A percentile compares a stretch with the other conserved stretches of the same genome.
These are phyloP conservation scores for Pseudohalonectria lignicola DNA, from an alignment of 2,329 filamentous ascomycete species.

Conservation along the genomic window DNA sequence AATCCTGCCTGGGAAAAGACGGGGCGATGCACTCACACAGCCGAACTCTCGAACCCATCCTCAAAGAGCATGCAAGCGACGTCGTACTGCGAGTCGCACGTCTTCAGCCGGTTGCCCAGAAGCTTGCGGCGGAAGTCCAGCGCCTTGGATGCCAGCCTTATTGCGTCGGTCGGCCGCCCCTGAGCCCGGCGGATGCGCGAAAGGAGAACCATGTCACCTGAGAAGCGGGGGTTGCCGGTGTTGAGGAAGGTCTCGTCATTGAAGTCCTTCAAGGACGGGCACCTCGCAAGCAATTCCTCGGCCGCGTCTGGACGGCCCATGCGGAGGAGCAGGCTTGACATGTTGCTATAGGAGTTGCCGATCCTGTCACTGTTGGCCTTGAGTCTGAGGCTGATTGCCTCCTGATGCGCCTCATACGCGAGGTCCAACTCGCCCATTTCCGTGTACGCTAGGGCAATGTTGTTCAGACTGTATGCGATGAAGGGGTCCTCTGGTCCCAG, in stretches of 20 bases:
- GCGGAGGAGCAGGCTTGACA: conserved; percentile 21
- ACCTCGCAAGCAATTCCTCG: conserved; percentile 19
- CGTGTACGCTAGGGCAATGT: conserved; percentile 20
- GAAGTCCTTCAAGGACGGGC: conserved; percentile 21
- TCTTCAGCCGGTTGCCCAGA: conserved; percentile 13
- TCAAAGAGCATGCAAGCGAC: conserved; percentile 10
- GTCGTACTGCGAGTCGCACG: conserved; percentile 13
- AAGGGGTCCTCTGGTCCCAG: conserved; percentile 14
- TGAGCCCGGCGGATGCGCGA: conserved; percentile 12
- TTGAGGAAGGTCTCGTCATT: conserved; percentile 23
- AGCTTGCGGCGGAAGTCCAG: conserved; percentile 12
- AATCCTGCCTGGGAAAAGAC: background rate
- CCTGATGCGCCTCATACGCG: conserved; percentile 15
- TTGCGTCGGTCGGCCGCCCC: conserved; percentile 9
- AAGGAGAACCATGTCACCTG: conserved; percentile 15
- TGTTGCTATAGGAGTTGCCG: conserved; percentile 25
- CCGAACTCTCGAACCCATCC: conserved; percentile 8
- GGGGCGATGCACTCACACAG: conserved; percentile 10
- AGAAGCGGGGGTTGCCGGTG: conserved; percentile 16
- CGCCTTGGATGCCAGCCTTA: conserved; percentile 12
- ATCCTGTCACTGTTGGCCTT: conserved; percentile 18
- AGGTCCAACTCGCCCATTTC: conserved; percentile 18
- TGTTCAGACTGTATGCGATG: conserved; percentile 18
- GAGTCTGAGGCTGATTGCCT: conserved; percentile 19
- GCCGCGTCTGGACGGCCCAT: conserved; percentile 21